Conservation (phyloP, 495 filamentous ascomycete genomes). For the Jackrogersella minutella region DNA sequence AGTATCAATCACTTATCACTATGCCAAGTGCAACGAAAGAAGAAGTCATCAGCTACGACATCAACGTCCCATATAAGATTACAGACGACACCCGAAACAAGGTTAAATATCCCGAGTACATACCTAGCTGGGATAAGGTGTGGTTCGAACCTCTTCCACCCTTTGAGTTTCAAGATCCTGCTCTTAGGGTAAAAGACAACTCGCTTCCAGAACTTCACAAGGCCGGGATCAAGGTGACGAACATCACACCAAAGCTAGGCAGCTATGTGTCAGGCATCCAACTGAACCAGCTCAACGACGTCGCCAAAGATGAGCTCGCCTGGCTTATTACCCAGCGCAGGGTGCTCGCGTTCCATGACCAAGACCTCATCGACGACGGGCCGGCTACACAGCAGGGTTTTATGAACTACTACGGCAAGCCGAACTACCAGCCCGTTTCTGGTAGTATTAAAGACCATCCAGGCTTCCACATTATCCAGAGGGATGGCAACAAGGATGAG, state of each 20-base stretch:
- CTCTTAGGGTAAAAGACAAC: background rate
- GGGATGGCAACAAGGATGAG: background rate
- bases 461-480: background rate
- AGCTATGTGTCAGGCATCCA: background rate
- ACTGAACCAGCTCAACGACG: background rate
- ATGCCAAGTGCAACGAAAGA: slow-evolving; percentile 1
- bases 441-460: background rate
- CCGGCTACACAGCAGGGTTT: background rate
- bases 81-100: slow-evolving; percentile 1
- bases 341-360: background rate
- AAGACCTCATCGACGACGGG: slow-evolving; percentile 2
- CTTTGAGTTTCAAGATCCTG: background rate
- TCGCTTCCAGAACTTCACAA: background rate
- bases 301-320: background rate
- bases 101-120: background rate
- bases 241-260: background rate
- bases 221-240: background rate
- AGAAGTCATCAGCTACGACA: slow-evolving; percentile 3
- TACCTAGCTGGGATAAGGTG: background rate
- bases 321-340: background rate
- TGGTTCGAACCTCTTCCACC: background rate
- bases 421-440: background rate
- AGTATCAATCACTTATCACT: background rate
- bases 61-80: slow-evolving; percentile 1
- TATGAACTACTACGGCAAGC: slow-evolving; percentile 1